A percentile compares a stretch with the other conserved stretches of the same genome.
These are phyloP conservation scores for Venturia nashicola DNA, from an alignment of 2,329 filamentous ascomycete genomes.

Conservation along the genomic window DNA sequence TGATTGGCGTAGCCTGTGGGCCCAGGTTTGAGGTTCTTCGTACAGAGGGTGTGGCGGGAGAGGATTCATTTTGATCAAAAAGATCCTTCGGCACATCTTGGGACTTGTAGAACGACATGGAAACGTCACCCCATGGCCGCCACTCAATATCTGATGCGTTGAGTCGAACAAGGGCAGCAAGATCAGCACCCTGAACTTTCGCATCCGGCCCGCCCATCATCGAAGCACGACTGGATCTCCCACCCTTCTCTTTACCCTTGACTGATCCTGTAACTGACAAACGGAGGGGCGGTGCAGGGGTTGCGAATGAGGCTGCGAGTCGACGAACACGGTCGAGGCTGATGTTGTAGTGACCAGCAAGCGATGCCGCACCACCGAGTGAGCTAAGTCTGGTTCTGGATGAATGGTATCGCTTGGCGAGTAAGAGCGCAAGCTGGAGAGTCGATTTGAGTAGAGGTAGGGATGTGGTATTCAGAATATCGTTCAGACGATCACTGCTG, in stretches of 20 bases:
- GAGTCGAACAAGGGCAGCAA: conserved; percentile 60
- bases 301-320: conserved; percentile 70
- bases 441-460: conserved; percentile 65
- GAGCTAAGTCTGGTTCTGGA: conserved; percentile 62
- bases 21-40: neutral
- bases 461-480: conserved; percentile 78
- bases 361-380: conserved; percentile 46
- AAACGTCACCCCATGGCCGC: conserved; percentile 71
- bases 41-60: neutral
- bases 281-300: conserved; percentile 45
- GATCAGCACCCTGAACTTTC: conserved; percentile 39
- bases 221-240: conserved; percentile 24
- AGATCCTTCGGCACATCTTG: neutral
- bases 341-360: conserved; percentile 74
- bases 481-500: conserved; percentile 81
- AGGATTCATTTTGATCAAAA: neutral
- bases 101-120: conserved; percentile 61
- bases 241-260: conserved; percentile 55
- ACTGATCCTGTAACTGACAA: conserved; percentile 30
- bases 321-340: conserved; percentile 69
- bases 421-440: conserved; percentile 67
- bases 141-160: conserved; percentile 36
- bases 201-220: conserved; percentile 11
- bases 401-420: conserved; percentile 86
- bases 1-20: neutral